Evolutionary conservation across 129 eudicot species (phyloP).

Genomic region (Centaurea solstitialis): DNA sequence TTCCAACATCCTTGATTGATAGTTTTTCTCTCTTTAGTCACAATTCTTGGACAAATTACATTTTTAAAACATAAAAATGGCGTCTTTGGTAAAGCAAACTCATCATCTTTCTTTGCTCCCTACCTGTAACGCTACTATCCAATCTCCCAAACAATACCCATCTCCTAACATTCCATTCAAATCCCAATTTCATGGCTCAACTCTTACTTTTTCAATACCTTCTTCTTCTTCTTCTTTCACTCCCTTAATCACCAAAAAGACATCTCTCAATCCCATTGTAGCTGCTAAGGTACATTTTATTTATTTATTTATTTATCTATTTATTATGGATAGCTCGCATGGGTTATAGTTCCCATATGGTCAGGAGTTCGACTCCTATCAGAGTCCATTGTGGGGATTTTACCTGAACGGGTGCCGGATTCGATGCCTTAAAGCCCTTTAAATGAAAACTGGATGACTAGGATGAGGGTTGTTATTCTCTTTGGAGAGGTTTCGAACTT

Average conservation of each 20-base stretch:
- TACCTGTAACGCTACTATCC: slow-evolving; percentile 18
- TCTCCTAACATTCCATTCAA: slow-evolving; percentile 30
- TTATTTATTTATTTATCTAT: too few relatives aligned
- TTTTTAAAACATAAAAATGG: slow-evolving; percentile 14
- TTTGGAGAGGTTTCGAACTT: too few relatives aligned
- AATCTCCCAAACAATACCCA: slow-evolving; percentile 47
- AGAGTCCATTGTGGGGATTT: too few relatives aligned
- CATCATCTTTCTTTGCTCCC: slow-evolving; percentile 45
- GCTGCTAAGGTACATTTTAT: slow-evolving; percentile 63
- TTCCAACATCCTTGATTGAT: background rate
- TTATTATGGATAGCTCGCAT: too few relatives aligned
- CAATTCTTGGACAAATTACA: background rate
- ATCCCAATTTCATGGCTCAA: slow-evolving; percentile 72
- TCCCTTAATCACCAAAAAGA: slow-evolving; percentile 14
- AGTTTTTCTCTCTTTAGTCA: background rate
- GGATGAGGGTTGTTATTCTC: too few relatives aligned
- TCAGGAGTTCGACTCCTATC: too few relatives aligned
- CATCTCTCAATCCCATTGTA: slow-evolving; percentile 34
- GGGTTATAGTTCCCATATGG: too few relatives aligned
- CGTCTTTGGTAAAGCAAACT: slow-evolving; percentile 47
- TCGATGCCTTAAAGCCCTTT: too few relatives aligned
- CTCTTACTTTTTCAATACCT: slow-evolving; percentile 33
- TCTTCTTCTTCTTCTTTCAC: slow-evolving; percentile 26
- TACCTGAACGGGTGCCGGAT: too few relatives aligned
- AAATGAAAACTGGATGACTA: too few relatives aligned